Percentiles rank a stretch among this genome's conserved stretches.
These are phyloP conservation scores for Sordariomycetes sp. DNA, from an alignment of 2,329 filamentous ascomycete genomes.

Conservation along the genomic window DNA sequence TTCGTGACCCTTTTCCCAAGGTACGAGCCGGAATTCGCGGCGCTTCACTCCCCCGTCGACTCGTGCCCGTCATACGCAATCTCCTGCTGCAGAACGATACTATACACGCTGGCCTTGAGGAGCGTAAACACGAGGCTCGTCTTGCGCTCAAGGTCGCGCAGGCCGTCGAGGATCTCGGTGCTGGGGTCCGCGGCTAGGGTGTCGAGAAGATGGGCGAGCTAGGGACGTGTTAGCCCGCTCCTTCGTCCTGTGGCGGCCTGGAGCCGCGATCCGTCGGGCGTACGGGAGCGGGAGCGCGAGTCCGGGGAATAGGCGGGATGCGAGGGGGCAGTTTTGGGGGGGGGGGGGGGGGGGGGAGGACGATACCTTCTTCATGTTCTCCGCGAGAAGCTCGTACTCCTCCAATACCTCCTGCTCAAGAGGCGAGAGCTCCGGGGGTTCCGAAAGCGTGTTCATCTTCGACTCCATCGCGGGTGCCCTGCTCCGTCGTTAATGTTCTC, in stretches of 20 bases:
- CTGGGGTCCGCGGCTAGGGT: constrained; percentile 58
- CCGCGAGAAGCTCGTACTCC: constrained; percentile 76
- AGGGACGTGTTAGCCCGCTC: neutral
- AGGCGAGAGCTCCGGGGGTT: constrained; percentile 50
- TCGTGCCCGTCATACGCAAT: constrained; percentile 49
- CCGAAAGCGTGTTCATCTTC: constrained; percentile 7
- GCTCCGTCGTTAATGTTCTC: neutral
- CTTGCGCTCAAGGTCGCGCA: constrained; percentile 84
- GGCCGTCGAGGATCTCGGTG: constrained; percentile 71
- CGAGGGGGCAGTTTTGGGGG: neutral
- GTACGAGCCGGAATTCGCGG: neutral
- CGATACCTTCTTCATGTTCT: constrained; percentile 78
- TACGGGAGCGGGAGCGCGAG: too few relatives aligned
- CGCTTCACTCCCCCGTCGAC: neutral
- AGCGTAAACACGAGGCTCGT: constrained; percentile 90
- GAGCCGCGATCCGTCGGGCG: neutral
- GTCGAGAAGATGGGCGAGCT: constrained; percentile 40
- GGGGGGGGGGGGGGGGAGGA: neutral
- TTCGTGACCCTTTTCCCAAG: neutral
- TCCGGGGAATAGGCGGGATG: too few relatives aligned
- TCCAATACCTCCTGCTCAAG: constrained; percentile 91
- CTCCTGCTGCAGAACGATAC: constrained; percentile 96
- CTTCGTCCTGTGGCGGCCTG: neutral
- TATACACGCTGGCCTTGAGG: constrained; percentile 96
- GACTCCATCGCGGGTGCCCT: constrained; percentile 1